Evolutionary conservation across 371 early-diverging fungal species (phyloP), one percentile per base, ranked within the genome.

Genomic region (Massospora cicadina): DNA sequence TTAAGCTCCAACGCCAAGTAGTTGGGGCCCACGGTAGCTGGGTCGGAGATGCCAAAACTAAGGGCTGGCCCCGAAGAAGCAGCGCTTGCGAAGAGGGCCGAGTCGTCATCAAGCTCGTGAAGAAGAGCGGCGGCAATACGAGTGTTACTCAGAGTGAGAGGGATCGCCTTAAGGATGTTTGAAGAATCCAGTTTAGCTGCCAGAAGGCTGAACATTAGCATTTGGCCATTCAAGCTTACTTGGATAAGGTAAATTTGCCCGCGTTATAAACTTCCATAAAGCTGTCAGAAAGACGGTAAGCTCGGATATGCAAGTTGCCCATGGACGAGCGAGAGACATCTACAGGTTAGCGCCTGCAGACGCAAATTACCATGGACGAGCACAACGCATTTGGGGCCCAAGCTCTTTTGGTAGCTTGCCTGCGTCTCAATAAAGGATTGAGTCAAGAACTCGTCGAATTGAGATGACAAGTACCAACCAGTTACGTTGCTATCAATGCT

Each of bases 391-490:
- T 93, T 85, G 59, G 81, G 75, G 67, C 77, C 81, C 70, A 90
- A 79, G n/a, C 85, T 83, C 71, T 81, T 82, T 77, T 95, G 95
- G 74, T 90, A 91, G 71, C 84, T 84, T 72, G 79, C 85, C 75
- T 92, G 93, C 32, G 87, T 87, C 63, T 95, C 93, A 71, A 97
- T 82, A 74, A 93, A 78, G 62, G 82, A 84, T 73, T 85, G 83
- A 78, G 89, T 87, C 80, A 95, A 84, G 75, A 93, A 93, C 69
- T 86, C 83, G 66, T 89, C 90, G 72, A 92, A 74, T 68, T 85
- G 81, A 55, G 92, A 83, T 30, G 92, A 89, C 72, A 89, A 87
- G 73, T 95, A 96, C 92, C 96, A 93, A n/a, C 98, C 98, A 33
- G 95, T 94, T 33, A 90, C 85, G 80, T 91, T 91, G 72, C 90